phyloP scores from a whole-genome alignment of 352 stramenopile genomes.

The Globisporangium barbulae region DNA sequence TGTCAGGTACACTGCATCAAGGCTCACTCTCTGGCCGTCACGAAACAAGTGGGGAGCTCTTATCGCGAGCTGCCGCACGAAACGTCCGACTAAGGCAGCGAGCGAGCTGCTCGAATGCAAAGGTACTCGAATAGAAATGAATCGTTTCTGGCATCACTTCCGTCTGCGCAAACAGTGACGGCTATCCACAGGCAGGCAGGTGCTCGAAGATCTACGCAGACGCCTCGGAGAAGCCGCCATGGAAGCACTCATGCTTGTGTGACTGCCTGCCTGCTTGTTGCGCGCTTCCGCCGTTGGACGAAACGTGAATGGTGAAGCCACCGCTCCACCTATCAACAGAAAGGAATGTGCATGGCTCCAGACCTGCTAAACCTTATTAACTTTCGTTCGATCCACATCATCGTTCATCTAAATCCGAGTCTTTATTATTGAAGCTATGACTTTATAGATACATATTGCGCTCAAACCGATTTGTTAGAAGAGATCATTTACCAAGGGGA shows the following conservation, averaged over 20 bases:
- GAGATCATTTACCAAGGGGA: not conserved
- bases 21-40: too few species aligned
- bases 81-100: too few species aligned
- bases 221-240: not conserved
- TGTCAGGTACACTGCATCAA: too few species aligned
- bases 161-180: too few species aligned
- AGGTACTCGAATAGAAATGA: too few species aligned
- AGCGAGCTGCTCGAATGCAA: too few species aligned
- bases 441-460: not conserved
- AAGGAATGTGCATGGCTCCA: not conserved
- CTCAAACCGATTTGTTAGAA: not conserved
- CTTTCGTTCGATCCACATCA: not conserved
- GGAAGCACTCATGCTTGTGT: not conserved
- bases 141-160: too few species aligned
- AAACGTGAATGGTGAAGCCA: slow-evolving; percentile 3
- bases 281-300: not conserved
- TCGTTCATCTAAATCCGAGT: not conserved
- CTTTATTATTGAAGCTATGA: accelerated
- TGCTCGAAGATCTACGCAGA: not conserved
- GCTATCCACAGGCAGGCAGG: too few species aligned
- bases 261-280: not conserved
- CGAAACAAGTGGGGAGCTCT: too few species aligned
- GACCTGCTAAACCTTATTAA: not conserved
- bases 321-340: slow-evolving; percentile 6
- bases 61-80: too few species aligned